Percentiles rank a stretch among this genome's conserved stretches.
Evolutionary conservation across 2,329 filamentous ascomycete species (phyloP).

Genomic region (Myriosclerotinia curreyana): DNA sequence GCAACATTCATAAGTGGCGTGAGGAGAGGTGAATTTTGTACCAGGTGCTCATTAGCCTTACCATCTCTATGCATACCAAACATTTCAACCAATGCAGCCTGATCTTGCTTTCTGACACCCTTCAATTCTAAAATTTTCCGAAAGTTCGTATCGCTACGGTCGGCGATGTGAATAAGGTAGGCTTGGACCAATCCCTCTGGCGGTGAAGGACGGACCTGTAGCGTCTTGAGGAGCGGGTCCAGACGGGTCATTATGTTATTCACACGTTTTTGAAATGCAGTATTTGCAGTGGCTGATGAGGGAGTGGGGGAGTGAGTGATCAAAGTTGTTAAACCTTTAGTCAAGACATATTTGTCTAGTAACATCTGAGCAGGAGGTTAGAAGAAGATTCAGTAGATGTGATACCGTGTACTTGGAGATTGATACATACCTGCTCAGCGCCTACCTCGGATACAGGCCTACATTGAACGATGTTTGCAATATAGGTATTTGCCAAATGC

Average conservation of each 20-base stretch:
- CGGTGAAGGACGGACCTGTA: constrained; percentile 88
- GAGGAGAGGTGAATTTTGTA: constrained; percentile 67
- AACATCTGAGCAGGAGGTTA: constrained; percentile 66
- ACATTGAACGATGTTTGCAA: constrained; percentile 82
- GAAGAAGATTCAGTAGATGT: background rate
- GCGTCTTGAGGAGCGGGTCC: constrained; percentile 89
- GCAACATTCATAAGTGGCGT: constrained; percentile 58
- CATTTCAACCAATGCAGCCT: constrained; percentile 78
- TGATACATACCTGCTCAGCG: constrained; percentile 70
- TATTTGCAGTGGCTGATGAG: constrained; percentile 32
- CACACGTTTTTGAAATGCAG: constrained; percentile 80
- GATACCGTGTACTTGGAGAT: background rate
- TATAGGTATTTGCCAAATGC: constrained; percentile 72
- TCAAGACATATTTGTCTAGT: constrained; percentile 87
- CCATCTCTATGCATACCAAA: constrained; percentile 79
- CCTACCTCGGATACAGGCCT: constrained; percentile 89
- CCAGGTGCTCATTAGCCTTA: constrained; percentile 64
- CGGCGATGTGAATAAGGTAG: constrained; percentile 94
- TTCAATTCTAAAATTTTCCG: constrained; percentile 94
- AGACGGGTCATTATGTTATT: constrained; percentile 80
- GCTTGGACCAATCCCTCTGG: constrained; percentile 94
- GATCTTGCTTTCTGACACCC: constrained; percentile 81
- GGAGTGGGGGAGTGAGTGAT: constrained; percentile 52
- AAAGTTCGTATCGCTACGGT: constrained; percentile 93
- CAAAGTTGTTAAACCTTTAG: constrained; percentile 72